phyloP scores from a whole-genome alignment of 306 rosid species.

The Trichosanthes cucumerina region DNA sequence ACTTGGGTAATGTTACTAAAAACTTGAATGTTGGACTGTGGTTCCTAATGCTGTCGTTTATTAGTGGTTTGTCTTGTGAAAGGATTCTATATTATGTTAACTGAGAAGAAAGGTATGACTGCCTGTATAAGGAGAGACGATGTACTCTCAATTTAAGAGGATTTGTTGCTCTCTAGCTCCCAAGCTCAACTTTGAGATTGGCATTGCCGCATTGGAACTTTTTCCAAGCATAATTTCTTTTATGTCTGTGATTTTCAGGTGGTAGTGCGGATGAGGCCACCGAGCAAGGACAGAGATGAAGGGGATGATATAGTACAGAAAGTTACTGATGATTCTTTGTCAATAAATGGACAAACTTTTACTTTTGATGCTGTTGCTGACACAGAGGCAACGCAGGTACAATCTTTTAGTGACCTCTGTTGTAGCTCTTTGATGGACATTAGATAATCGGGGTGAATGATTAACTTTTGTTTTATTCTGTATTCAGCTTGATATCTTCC shows the following conservation, averaged over 20 bases:
- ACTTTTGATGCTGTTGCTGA: constrained; percentile 90
- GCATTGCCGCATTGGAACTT: background rate
- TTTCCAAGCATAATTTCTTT: background rate
- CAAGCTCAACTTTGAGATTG: background rate
- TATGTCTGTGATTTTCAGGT: constrained; percentile 33
- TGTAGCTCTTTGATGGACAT: constrained; percentile 4
- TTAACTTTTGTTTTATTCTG: constrained; percentile 1
- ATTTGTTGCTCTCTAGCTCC: background rate
- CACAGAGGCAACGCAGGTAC: constrained; percentile 71
- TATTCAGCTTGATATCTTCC: constrained; percentile 77
- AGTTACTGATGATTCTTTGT: constrained; percentile 48
- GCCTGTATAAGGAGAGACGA: background rate
- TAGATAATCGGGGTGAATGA: background rate
- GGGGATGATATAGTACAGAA: constrained; percentile 74
- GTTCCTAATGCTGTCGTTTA: background rate
- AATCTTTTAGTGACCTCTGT: constrained; percentile 18
- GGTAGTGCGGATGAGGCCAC: constrained; percentile 80
- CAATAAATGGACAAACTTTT: constrained; percentile 77
- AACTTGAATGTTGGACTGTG: background rate
- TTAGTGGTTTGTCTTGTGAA: background rate
- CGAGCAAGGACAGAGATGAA: constrained; percentile 54
- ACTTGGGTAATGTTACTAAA: background rate
- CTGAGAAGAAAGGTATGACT: background rate
- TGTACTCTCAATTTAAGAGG: background rate
- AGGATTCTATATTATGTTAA: background rate